Base-by-base conservation (phyloP, 495 filamentous ascomycete species). In the Penicillium tannophilum region DNA sequence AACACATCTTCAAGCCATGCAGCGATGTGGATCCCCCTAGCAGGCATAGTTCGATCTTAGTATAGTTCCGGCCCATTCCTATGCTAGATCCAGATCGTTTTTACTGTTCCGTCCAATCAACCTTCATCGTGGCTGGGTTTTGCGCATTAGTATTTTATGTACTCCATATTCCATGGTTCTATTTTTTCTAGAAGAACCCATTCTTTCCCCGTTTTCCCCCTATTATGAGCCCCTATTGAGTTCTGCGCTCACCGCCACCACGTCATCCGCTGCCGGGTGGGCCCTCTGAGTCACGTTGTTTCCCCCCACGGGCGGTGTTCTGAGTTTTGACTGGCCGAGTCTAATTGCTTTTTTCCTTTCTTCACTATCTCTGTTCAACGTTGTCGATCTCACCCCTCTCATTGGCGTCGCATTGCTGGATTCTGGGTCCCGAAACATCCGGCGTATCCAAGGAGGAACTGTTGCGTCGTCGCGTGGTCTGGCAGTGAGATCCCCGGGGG, bases 301-400 rank as follows among this genome's bases (percentile, higher is more conserved):
- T 67, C 28, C 66, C 63, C 72, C 70, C 73, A 76, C 73, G 72
- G 63, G 64, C 54, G 45, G 54, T 47, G 59, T 59, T 64, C 60
- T 52, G 57, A 35, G 20, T 46, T 66, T 55, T 76, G 67, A 76
- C 57, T 73, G 74, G 72, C 63, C 54, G 61, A 67, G 50, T 48
- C 46, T 55, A 59, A 60, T 60, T 52, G 60, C 57, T 70, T 58
- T 65, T 64, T 48, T 39, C 31, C 33, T 24, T 47, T 42, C 43
- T 28, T 24, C 24, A 26, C 14, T 16, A 54, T 39, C 60, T 63
- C 39, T 28, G 26, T 57, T 54, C 63, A 65, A 66, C 69, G 62
- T 63, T 67, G 62, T 49, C 61, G 63, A 67, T 65, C 65, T 17
- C 31, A 26, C 62, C 54, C n/a, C 49, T 64, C 61, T 64, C 54